Percentiles rank a stretch among this genome's conserved stretches.
phyloP scores from a whole-genome alignment of 176 grass and related monocot species.

The Puya raimondii region DNA sequence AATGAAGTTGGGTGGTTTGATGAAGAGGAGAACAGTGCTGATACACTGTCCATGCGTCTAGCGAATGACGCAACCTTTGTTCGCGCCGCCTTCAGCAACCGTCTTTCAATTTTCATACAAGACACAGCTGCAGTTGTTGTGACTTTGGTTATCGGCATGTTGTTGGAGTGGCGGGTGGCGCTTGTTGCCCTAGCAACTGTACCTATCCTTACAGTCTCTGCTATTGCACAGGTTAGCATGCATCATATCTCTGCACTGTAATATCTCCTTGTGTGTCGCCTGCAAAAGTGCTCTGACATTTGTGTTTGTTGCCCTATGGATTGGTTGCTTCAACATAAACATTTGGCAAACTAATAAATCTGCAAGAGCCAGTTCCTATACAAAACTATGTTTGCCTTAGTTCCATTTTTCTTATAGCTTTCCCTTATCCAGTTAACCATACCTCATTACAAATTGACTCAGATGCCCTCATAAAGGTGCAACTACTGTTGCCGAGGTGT shows the following conservation, averaged over 20 bases:
- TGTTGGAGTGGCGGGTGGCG: constrained; percentile 81
- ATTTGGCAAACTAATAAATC: too few relatives aligned
- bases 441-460: too few relatives aligned
- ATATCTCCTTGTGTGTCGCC: too few relatives aligned
- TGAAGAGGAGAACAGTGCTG: constrained; percentile 95
- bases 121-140: constrained; percentile 81
- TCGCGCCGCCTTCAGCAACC: constrained; percentile 93
- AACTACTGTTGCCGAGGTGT: too few relatives aligned
- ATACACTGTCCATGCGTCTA: constrained; percentile 83
- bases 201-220: constrained; percentile 83
- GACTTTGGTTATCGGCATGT: constrained; percentile 90
- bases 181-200: constrained; percentile 93
- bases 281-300: background rate
- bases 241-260: background rate
- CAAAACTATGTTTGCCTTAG: too few relatives aligned
- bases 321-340: too few relatives aligned
- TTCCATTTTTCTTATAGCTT: too few relatives aligned
- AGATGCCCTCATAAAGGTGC: too few relatives aligned
- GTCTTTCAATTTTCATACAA: constrained; percentile 98
- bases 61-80: constrained; percentile 99
- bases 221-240: constrained; percentile 88
- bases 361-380: too few relatives aligned
- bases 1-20: constrained; percentile 99
- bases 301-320: background rate
- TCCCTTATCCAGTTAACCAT: too few relatives aligned